Conservation (phyloP, 2,329 filamentous ascomycete species). For the Calonectria pseudoreteaudii region DNA sequence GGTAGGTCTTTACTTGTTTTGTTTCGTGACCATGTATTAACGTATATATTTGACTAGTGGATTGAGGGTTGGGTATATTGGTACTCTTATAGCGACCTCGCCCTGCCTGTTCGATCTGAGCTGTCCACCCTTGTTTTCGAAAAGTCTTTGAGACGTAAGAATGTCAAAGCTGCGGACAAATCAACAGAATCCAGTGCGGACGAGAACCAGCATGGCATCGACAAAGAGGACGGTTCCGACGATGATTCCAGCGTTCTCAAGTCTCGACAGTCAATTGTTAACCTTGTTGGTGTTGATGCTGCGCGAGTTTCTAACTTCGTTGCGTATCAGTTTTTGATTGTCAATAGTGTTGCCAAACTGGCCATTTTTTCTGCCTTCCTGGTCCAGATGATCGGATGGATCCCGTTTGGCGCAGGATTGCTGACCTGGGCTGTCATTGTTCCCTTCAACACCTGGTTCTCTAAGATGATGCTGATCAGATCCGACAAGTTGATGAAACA, state of each 20-base stretch:
- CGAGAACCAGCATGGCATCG: constrained; percentile 58
- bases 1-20: constrained; percentile 34
- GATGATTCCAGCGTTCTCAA: constrained; percentile 49
- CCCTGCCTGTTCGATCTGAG: constrained; percentile 76
- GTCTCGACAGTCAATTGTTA: constrained; percentile 78
- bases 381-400: constrained; percentile 77
- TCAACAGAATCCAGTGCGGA: constrained; percentile 49
- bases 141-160: constrained; percentile 82
- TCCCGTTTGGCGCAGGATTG: constrained; percentile 74
- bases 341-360: constrained; percentile 72
- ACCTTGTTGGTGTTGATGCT: constrained; percentile 81
- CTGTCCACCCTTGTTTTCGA: constrained; percentile 79
- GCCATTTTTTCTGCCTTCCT: constrained; percentile 75
- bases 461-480: constrained; percentile 72
- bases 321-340: constrained; percentile 74
- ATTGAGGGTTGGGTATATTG: constrained; percentile 76
- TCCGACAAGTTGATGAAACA: constrained; percentile 81
- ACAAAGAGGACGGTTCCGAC: constrained; percentile 61
- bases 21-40: not conserved
- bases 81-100: constrained; percentile 72
- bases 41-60: constrained; percentile 52
- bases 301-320: constrained; percentile 77
- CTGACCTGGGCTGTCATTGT: constrained; percentile 72
- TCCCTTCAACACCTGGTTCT: constrained; percentile 76
- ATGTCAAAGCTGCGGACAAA: constrained; percentile 74